phyloP scores from a whole-genome alignment of 1,284 basidiomycete species.

The Boletellus sp. region DNA sequence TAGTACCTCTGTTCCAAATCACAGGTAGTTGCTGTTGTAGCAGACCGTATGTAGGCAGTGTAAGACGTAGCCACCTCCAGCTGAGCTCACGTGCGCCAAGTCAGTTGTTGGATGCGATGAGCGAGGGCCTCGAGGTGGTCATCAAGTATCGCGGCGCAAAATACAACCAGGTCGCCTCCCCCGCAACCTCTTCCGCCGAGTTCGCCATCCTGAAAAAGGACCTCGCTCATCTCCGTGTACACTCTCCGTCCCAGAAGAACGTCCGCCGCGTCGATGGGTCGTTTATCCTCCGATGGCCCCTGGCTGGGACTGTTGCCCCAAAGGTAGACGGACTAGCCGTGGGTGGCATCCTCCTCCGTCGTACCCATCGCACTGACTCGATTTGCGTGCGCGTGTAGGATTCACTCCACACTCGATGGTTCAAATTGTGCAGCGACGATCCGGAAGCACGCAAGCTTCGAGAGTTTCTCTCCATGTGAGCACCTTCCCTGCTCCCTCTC shows the following conservation, averaged over 20 bases:
- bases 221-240: constrained; percentile 25
- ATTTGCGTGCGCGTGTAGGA: constrained; percentile 7
- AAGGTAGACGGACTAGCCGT: constrained; percentile 10
- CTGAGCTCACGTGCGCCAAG: not conserved
- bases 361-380: not conserved
- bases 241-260: constrained; percentile 27
- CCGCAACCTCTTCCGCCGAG: constrained; percentile 15
- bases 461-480: constrained; percentile 25
- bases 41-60: no score
- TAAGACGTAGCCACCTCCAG: no score
- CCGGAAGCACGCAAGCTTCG: constrained; percentile 25
- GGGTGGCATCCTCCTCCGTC: not conserved
- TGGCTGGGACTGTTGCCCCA: constrained; percentile 3
- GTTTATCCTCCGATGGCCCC: constrained; percentile 26
- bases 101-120: constrained; percentile 12
- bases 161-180: constrained; percentile 10
- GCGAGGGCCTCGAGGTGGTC: constrained; percentile 22
- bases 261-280: constrained; percentile 18
- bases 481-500: not conserved
- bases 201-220: constrained; percentile 29
- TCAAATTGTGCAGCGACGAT: constrained; percentile 24
- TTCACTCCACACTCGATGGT: constrained; percentile 22
- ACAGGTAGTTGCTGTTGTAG: no score
- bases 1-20: no score
- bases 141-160: constrained; percentile 24